Evolutionary conservation across 2,329 filamentous ascomycete genomes (phyloP).

Genomic region (Pyrenophora tritici-repentis): DNA sequence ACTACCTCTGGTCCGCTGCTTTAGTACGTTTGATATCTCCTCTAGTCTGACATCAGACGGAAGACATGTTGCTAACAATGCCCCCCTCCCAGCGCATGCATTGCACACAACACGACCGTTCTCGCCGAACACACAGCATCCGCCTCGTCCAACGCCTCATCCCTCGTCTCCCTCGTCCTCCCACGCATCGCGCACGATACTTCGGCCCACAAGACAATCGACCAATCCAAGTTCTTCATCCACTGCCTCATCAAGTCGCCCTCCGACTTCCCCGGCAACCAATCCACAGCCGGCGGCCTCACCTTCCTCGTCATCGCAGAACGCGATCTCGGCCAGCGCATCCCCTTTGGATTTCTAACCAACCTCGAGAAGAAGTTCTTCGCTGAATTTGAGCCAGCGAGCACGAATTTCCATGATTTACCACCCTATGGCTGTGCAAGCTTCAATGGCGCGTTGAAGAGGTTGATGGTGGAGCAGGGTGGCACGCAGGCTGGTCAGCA

Average conservation of each 20-base stretch:
- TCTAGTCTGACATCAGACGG: neutral
- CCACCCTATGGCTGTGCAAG: slow-evolving; percentile 88
- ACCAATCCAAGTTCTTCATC: slow-evolving; percentile 87
- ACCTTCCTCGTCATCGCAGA: slow-evolving; percentile 92
- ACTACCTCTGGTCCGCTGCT: slow-evolving; percentile 46
- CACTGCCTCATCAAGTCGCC: slow-evolving; percentile 92
- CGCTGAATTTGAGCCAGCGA: slow-evolving; percentile 65
- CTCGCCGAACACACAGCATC: slow-evolving; percentile 90
- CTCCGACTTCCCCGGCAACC: slow-evolving; percentile 60
- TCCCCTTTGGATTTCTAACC: slow-evolving; percentile 90
- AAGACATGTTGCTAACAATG: slow-evolving; percentile 17
- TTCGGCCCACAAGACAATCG: slow-evolving; percentile 90
- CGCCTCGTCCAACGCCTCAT: slow-evolving; percentile 79
- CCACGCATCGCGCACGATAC: slow-evolving; percentile 86
- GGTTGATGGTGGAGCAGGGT: slow-evolving; percentile 82
- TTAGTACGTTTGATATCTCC: slow-evolving; percentile 35
- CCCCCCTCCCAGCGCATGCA: slow-evolving; percentile 73
- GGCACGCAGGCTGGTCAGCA: slow-evolving; percentile 71
- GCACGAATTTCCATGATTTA: slow-evolving; percentile 74
- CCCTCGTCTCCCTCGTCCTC: slow-evolving; percentile 89
- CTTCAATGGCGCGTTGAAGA: slow-evolving; percentile 81
- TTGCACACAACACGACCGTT: slow-evolving; percentile 91
- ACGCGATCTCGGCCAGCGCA: slow-evolving; percentile 77
- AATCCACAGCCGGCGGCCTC: slow-evolving; percentile 73
- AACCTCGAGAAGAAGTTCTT: slow-evolving; percentile 91